These are phyloP conservation scores for Gossypium schwendimanii DNA, from an alignment of 441 rosid species.

Conservation along the genomic window DNA sequence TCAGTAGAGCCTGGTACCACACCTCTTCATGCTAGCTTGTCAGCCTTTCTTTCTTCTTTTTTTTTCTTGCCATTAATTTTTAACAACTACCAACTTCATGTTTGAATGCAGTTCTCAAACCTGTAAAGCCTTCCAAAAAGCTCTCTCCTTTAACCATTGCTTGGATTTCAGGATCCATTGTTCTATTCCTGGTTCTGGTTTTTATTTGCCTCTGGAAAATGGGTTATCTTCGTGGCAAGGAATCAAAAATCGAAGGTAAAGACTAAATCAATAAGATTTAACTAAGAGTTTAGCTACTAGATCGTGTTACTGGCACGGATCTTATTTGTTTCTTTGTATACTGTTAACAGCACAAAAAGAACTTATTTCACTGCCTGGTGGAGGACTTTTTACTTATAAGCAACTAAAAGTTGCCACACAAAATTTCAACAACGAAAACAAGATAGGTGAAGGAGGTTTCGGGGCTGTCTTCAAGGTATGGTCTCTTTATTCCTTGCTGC, in stretches of 20 bases:
- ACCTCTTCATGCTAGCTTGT: background rate
- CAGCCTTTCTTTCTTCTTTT: background rate
- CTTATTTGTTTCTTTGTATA: background rate
- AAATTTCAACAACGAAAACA: slow-evolving; percentile 53
- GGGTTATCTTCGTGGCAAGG: slow-evolving; percentile 38
- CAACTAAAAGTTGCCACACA: slow-evolving; percentile 61
- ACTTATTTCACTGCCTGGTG: slow-evolving; percentile 4
- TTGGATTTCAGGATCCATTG: slow-evolving; percentile 24
- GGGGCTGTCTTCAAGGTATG: slow-evolving; percentile 74
- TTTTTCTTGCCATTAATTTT: no score
- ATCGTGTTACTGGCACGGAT: background rate
- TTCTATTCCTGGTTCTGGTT: slow-evolving; percentile 26
- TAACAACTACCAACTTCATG: background rate
- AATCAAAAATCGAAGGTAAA: slow-evolving; percentile 10
- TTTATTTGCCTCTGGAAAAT: slow-evolving; percentile 5
- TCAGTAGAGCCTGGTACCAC: slow-evolving; percentile 43
- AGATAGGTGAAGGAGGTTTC: slow-evolving; percentile 85
- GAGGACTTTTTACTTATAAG: slow-evolving; percentile 45
- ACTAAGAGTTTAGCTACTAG: background rate
- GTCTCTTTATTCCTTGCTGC: background rate
- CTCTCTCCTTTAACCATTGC: slow-evolving; percentile 17
- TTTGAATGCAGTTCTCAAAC: slow-evolving; percentile 34
- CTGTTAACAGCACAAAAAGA: slow-evolving; percentile 3
- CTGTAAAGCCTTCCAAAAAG: slow-evolving; percentile 11
- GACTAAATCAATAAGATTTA: background rate